Evolutionary conservation across 2,329 filamentous ascomycete species (phyloP).

Genomic region (Colletotrichum higginsianum): DNA sequence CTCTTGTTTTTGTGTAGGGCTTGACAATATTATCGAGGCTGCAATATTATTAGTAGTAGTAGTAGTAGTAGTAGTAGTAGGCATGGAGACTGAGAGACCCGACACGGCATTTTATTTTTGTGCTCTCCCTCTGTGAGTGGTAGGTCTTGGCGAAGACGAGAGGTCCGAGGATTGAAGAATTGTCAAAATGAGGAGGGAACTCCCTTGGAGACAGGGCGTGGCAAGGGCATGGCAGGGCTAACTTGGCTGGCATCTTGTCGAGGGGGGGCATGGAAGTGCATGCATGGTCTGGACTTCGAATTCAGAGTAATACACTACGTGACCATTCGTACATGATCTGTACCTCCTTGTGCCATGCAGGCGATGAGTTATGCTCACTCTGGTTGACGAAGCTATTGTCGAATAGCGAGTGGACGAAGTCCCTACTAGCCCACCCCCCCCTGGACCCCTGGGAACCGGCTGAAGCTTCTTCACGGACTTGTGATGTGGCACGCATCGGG

Average conservation of each 20-base stretch:
- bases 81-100: neutral
- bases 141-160: neutral
- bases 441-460: neutral
- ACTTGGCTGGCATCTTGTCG: constrained; percentile 1
- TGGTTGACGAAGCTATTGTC: neutral
- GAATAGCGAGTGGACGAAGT: neutral
- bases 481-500: constrained; percentile 16
- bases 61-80: neutral
- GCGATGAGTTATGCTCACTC: neutral
- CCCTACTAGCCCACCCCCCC: too few species aligned
- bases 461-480: neutral
- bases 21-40: constrained; percentile 3
- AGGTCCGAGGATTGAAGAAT: neutral
- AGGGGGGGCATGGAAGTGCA: constrained; percentile 7
- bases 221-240: constrained; percentile 7
- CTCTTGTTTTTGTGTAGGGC: constrained; percentile 14
- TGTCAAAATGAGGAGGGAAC: neutral
- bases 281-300: neutral
- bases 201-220: constrained; percentile 15
- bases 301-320: too few species aligned
- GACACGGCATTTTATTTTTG: neutral
- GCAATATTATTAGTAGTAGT: constrained; percentile 18
- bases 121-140: neutral
- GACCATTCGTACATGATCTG: neutral
- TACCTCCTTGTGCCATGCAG: neutral